A percentile compares a stretch with the other conserved stretches of the same genome.
These are phyloP conservation scores for Bimuria novae-zelandiae DNA, from an alignment of 2,329 filamentous ascomycete species.

Conservation along the genomic window DNA sequence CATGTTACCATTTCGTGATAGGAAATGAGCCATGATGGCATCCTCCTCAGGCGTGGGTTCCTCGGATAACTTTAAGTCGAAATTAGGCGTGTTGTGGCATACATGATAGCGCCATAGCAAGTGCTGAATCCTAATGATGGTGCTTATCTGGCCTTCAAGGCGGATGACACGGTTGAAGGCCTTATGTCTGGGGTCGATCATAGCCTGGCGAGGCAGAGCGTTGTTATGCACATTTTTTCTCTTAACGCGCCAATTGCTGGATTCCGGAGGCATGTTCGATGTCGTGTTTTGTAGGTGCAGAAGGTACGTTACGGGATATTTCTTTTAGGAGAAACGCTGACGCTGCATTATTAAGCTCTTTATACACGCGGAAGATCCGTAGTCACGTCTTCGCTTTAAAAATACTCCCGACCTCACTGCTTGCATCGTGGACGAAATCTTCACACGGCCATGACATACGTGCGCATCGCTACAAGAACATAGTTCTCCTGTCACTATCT, in stretches of 20 bases:
- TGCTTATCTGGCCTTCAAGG: constrained; percentile 12
- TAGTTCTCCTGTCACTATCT: no score
- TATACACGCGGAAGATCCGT: no score
- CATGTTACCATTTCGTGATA: neutral
- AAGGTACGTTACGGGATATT: neutral
- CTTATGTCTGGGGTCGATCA: neutral
- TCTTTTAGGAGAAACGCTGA: neutral
- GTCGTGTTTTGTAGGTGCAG: neutral
- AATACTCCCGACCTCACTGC: no score
- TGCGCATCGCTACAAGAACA: no score
- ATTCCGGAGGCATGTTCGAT: neutral
- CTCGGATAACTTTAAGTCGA: neutral
- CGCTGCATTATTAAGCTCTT: neutral
- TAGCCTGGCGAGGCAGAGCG: neutral
- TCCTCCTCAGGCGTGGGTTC: no score
- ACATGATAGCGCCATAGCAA: constrained; percentile 2
- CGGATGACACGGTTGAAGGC: constrained; percentile 12
- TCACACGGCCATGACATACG: no score
- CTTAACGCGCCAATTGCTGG: neutral
- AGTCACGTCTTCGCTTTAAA: no score
- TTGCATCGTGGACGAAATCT: no score
- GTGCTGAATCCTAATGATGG: neutral
- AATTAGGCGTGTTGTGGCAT: neutral
- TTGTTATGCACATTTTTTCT: neutral
- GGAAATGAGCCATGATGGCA: neutral